Evolutionary conservation across 2,329 filamentous ascomycete species (phyloP).

Genomic region (Fusarium musae): DNA sequence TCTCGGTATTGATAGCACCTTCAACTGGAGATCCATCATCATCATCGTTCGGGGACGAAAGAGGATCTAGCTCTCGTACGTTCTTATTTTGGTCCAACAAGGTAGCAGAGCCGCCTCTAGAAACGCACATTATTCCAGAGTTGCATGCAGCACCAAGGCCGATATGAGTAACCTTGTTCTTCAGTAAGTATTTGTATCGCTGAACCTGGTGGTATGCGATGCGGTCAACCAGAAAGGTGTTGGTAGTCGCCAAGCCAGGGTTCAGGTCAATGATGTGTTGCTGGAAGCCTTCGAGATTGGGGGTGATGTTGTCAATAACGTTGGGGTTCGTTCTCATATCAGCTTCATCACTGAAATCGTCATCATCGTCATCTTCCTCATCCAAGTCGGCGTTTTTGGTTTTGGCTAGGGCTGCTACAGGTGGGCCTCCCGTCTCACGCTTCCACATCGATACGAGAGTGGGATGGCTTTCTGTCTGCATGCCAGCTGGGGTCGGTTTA

Average conservation of each 20-base stretch:
- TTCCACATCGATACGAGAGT: conserved; percentile 64
- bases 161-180: conserved; percentile 76
- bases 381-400: conserved; percentile 45
- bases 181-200: conserved; percentile 82
- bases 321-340: conserved; percentile 72
- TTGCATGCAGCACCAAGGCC: conserved; percentile 70
- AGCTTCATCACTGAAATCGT: conserved; percentile 65
- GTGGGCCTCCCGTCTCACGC: conserved; percentile 61
- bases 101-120: conserved; percentile 72
- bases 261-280: conserved; percentile 79
- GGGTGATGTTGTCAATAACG: conserved; percentile 73
- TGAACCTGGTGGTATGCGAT: conserved; percentile 83
- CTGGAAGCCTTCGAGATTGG: conserved; percentile 80
- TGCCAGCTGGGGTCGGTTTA: conserved; percentile 49
- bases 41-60: conserved; percentile 63
- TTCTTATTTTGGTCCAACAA: conserved; percentile 70
- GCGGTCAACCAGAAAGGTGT: conserved; percentile 77
- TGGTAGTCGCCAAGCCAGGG: conserved; percentile 69
- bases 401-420: conserved; percentile 60
- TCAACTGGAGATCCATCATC: conserved; percentile 77
- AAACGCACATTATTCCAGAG: conserved; percentile 71
- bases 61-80: conserved; percentile 67
- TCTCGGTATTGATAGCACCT: conserved; percentile 74
- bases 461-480: conserved; percentile 52
- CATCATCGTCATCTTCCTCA: conserved; percentile 67